Percentiles rank a stretch among this genome's conserved stretches.
phyloP scores from a whole-genome alignment of 1,284 basidiomycete genomes.

The Ustilago trichophora region DNA sequence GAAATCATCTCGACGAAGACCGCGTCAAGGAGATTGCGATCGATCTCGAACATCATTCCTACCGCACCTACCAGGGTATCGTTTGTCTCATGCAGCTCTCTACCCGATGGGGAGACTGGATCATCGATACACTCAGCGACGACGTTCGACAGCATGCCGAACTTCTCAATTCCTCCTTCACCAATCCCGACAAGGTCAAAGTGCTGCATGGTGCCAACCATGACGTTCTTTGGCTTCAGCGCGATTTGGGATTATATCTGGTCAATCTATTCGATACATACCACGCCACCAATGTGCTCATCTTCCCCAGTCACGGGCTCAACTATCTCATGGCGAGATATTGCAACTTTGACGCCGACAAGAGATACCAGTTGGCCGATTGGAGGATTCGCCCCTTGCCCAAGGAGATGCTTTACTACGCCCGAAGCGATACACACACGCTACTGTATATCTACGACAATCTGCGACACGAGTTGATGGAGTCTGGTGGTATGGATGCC shows the following conservation, averaged over 20 bases:
- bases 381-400: conserved; percentile 93
- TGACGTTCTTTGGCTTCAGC: conserved; percentile 94
- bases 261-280: conserved; percentile 97
- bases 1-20: conserved; percentile 69
- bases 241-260: conserved; percentile 91
- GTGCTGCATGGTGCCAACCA: conserved; percentile 87
- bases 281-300: conserved; percentile 81
- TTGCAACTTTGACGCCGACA: conserved; percentile 90
- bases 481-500: conserved; percentile 67
- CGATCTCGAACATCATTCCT: conserved; percentile 92
- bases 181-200: conserved; percentile 85
- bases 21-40: conserved; percentile 81
- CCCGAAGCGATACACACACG: conserved; percentile 94
- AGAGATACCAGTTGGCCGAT: conserved; percentile 93
- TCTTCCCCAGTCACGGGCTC: conserved; percentile 81
- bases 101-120: conserved; percentile 83
- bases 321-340: conserved; percentile 87
- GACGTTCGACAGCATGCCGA: conserved; percentile 79
- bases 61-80: conserved; percentile 84
- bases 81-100: conserved; percentile 87
- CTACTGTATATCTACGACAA: conserved; percentile 91
- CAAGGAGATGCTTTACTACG: conserved; percentile 87
- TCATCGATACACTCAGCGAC: conserved; percentile 79
- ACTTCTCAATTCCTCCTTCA: conserved; percentile 74
- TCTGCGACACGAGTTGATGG: conserved; percentile 83